These are phyloP conservation scores for Wickerhamomyces sydowiorum DNA, from an alignment of 805 yeast species.

Conservation along the genomic window DNA sequence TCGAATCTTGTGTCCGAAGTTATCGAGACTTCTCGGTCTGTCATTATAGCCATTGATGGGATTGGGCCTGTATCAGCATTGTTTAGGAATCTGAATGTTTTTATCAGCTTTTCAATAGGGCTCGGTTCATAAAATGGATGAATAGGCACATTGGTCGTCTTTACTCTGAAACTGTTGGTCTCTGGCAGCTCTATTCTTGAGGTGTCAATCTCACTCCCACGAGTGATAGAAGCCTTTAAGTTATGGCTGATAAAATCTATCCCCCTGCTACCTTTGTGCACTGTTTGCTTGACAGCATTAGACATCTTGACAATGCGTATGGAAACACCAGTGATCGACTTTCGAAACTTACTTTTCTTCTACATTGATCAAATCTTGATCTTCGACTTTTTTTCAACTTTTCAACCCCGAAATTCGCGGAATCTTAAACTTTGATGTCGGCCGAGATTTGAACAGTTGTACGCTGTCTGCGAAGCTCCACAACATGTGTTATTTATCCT, in stretches of 20 bases:
- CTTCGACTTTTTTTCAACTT: no score
- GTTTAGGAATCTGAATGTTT: not conserved
- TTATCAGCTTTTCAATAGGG: not conserved
- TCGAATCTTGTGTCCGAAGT: not conserved
- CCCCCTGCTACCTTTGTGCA: not conserved
- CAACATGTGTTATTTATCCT: not conserved
- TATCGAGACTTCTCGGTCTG: not conserved
- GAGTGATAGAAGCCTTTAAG: not conserved
- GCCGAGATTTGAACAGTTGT: no score
- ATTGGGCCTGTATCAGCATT: not conserved
- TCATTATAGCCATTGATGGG: not conserved
- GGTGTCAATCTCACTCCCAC: not conserved
- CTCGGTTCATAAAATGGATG: not conserved
- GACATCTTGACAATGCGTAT: not conserved
- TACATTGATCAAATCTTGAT: no score
- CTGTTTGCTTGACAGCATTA: not conserved
- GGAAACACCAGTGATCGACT: not conserved
- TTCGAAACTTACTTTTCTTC: no score
- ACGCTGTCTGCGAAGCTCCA: no score
- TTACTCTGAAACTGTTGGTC: not conserved
- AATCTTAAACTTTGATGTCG: not conserved
- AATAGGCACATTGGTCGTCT: not conserved
- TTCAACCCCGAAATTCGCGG: not conserved
- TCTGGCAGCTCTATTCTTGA: no score
- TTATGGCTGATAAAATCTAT: not conserved